Evolutionary conservation across 2,329 filamentous ascomycete species (phyloP).

Genomic region (Sclerotinia glacialis): DNA sequence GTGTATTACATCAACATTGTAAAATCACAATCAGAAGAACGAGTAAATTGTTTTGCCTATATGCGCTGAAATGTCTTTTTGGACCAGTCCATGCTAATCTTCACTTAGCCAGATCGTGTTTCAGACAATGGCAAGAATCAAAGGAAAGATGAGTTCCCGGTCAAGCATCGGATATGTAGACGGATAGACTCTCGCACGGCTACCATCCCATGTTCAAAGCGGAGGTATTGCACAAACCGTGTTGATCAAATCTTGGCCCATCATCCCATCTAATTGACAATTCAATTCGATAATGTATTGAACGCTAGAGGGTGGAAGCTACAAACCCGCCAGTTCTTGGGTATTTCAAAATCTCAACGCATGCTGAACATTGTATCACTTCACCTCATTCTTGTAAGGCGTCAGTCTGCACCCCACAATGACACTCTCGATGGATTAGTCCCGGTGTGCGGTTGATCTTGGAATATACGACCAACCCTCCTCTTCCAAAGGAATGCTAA

Average conservation of each 20-base stretch:
- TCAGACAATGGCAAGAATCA: background rate
- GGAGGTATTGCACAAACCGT: background rate
- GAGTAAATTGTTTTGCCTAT: conserved; percentile 2
- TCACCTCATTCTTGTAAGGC: background rate
- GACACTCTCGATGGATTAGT: too few relatives aligned
- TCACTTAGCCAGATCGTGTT: background rate
- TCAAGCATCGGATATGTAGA: background rate
- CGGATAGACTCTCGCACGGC: conserved; percentile 6
- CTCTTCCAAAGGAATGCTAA: background rate
- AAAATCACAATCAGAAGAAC: background rate
- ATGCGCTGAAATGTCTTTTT: background rate
- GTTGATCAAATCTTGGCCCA: conserved; percentile 2
- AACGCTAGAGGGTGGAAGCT: background rate
- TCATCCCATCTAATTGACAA: background rate
- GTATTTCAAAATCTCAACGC: background rate
- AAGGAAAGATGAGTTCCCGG: background rate
- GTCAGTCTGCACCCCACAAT: background rate
- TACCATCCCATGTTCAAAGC: conserved; percentile 19
- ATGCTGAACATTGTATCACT: background rate
- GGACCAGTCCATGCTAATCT: background rate
- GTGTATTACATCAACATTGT: conserved; percentile 1
- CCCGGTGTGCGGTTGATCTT: background rate
- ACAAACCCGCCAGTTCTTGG: background rate
- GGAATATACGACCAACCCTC: background rate
- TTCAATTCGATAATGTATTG: background rate